phyloP scores from a whole-genome alignment of 768 basidiomycete genomes.

The Podaxis sp. region DNA sequence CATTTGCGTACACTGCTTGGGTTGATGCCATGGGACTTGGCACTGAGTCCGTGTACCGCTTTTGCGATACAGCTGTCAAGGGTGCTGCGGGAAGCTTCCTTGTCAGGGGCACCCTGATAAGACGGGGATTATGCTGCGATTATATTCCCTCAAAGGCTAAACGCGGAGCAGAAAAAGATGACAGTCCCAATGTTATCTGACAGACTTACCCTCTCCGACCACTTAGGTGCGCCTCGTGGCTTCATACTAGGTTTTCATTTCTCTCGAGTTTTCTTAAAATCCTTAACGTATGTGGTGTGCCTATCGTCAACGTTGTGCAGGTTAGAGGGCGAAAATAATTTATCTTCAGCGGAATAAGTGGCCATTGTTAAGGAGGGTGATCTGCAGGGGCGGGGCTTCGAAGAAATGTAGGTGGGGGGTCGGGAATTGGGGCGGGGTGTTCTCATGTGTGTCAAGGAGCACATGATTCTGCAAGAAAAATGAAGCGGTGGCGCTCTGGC shows the following conservation, averaged over 20 bases:
- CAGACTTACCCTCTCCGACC: not conserved
- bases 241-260: not conserved
- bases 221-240: not conserved
- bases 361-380: no score
- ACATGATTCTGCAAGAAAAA: not conserved
- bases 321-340: no score
- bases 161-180: not conserved
- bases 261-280: not conserved
- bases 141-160: not conserved
- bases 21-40: not conserved
- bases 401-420: no score
- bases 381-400: no score
- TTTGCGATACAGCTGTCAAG: not conserved
- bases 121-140: not conserved
- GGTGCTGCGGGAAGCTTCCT: not conserved
- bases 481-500: not conserved
- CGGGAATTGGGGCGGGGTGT: no score
- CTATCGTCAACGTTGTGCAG: no score
- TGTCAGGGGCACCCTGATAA: not conserved
- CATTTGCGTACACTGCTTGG: not conserved
- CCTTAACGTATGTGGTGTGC: no score
- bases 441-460: not conserved
- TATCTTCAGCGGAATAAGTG: no score
- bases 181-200: not conserved
- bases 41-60: not conserved